Base-by-base conservation (phyloP, 2,329 filamentous ascomycete genomes). In the Aspergillus quadricinctus region DNA sequence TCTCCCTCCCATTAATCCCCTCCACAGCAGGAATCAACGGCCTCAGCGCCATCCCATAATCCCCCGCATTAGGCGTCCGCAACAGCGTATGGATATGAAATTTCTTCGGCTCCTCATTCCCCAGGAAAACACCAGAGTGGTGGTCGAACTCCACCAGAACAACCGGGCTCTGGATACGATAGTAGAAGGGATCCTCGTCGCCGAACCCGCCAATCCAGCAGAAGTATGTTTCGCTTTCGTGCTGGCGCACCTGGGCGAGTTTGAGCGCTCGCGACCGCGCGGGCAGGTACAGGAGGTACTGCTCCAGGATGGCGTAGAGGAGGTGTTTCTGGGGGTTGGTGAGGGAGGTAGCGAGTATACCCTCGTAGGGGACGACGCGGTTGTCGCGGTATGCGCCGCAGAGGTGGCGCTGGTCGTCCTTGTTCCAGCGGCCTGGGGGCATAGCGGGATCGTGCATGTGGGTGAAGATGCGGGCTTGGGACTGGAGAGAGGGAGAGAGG, bases 361-460 rank as follows among this genome's bases (percentile, higher is more conserved):
- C 89, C 72, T 92, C 86, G 67, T 86, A 89, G 0, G 89, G 89
- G 0, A 93, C 86, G 10, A 89, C 73, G 10, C 89, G 81, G 70
- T 93, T 94, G 65, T 93, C 89, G 11, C 88, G 82, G 69, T 88
- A 90, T 0, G 89, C 89, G 37, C 90, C 89, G 68, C 88, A 90
- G 4, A 91, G 70, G 65, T 92, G 89, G 5, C 89, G 81, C 75
- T 92, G 88, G 69, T 93, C 89, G 65, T 91, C 88, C 61, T 86
- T 86, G 69, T 92, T 92, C 88, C 88, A 92, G 7, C 88, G 81
- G 9, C 70, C 72, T 2, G 64, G 65, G 1, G 71, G 83, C 88
- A 91, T 90, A 0, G 74, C 78, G 0, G 83, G 81, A 56, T 90
- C 88, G 25, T 81, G 78, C 74, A 91, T 79, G 0, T 77, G 62